phyloP scores from a whole-genome alignment of 495 filamentous ascomycete species.

The Choiromyces venosus region DNA sequence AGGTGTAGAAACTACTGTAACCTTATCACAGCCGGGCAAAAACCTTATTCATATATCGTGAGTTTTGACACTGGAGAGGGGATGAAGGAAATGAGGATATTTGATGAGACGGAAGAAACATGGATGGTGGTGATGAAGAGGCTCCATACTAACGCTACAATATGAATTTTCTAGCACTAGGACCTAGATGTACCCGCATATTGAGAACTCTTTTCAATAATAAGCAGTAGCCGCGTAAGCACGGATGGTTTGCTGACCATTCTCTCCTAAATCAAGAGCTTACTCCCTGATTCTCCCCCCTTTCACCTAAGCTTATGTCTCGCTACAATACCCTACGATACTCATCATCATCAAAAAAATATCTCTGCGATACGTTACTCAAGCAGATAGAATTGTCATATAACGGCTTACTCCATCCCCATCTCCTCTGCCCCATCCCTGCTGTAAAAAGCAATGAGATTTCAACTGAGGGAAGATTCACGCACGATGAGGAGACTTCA shows the following conservation, averaged over 20 bases:
- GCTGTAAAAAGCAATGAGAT: not conserved
- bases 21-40: not conserved
- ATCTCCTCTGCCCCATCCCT: not conserved
- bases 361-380: no score
- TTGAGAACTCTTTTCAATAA: not conserved
- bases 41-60: not conserved
- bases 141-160: not conserved
- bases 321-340: no score
- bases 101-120: not conserved
- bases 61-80: not conserved
- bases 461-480: not conserved
- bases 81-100: not conserved
- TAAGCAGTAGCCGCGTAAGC: not conserved
- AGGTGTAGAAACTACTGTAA: not conserved
- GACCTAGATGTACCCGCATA: not conserved
- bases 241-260: not conserved
- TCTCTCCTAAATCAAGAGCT: not conserved
- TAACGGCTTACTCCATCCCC: not conserved
- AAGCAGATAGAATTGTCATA: no score
- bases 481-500: no score
- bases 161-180: not conserved
- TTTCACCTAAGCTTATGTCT: not conserved
- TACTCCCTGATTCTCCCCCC: not conserved
- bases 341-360: no score
- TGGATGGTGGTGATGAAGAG: not conserved